Base-by-base conservation (phyloP, 2,329 filamentous ascomycete genomes). In the Alternaria sp. region DNA sequence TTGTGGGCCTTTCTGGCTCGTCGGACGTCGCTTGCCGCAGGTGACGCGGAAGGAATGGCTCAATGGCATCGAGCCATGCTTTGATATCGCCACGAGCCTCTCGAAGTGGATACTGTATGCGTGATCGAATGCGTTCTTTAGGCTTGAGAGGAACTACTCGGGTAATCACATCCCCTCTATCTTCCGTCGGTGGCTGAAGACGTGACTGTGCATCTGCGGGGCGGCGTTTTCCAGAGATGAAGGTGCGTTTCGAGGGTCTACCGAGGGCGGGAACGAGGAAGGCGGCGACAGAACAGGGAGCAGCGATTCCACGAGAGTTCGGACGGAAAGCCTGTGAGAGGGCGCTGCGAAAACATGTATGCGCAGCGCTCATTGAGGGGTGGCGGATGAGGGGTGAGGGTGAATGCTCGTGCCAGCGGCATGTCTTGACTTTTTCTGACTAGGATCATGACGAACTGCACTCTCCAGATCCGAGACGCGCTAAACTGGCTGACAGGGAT, bases 291-390 rank as follows among this genome's bases (percentile, higher is more conserved):
- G 71, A 68, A 59, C 62, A 70, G 30, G 67, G 61, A 41, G 66
- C 60, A 57, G 68, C 64, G 47, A 58, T 39, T 36, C 64, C 67
- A 36, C 66, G 53, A 39, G 44, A 62, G 52, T 72, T 66, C 48
- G 70, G 63, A 59, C 74, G 75, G 57, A 78, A 79, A 58, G 75
- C 70, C 68, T 75, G 76, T 62, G 64, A 65, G 54, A 78, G 70
- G 67, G 71, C 74, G 68, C 69, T 77, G 67, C 75, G 71, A 64
- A 77, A 71, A 62, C 75, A 78, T 64, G 68, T 68, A 67, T 78
- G 75, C 62, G 71, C 73, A 72, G 75, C 61, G 75, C 74, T 71
- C 77, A 79, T 79, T 74, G 75, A 74, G 62, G 63, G 62, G 59
- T 62, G 58, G 53, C 62, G 51, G 43, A 26, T 53, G 46, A 61